Evolutionary conservation across 78 protist genomes (phyloP).

Genomic region (Dictyostelium capitatum): DNA sequence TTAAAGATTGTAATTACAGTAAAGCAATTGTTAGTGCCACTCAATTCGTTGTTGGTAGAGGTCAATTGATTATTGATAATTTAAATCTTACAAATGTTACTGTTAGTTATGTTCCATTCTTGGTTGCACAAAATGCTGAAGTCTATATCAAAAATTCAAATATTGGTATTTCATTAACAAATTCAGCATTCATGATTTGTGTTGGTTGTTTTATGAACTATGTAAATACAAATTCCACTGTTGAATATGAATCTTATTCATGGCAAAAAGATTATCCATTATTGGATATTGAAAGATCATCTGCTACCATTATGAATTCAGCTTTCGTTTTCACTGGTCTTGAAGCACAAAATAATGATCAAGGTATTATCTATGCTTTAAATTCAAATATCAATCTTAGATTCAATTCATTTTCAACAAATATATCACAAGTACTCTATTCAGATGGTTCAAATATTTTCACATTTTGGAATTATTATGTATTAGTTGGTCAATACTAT

Average conservation of each 20-base stretch:
- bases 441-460: slow-evolving; percentile 3
- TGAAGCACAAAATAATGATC: neutral
- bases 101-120: neutral
- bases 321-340: neutral
- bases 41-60: neutral
- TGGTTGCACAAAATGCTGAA: neutral
- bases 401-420: neutral
- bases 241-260: neutral
- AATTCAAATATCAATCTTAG: slow-evolving; percentile 2
- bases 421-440: neutral
- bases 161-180: neutral
- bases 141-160: neutral
- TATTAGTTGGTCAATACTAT: no score
- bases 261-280: neutral
- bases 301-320: neutral
- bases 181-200: neutral
- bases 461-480: neutral
- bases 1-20: neutral
- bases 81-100: neutral
- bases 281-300: neutral
- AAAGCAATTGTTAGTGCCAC: neutral
- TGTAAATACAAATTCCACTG: neutral
- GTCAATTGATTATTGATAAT: neutral
- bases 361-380: neutral
- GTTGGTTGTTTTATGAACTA: neutral